These are phyloP conservation scores for Ambrosia trifida DNA, from an alignment of 129 eudicot species.

Conservation along the genomic window DNA sequence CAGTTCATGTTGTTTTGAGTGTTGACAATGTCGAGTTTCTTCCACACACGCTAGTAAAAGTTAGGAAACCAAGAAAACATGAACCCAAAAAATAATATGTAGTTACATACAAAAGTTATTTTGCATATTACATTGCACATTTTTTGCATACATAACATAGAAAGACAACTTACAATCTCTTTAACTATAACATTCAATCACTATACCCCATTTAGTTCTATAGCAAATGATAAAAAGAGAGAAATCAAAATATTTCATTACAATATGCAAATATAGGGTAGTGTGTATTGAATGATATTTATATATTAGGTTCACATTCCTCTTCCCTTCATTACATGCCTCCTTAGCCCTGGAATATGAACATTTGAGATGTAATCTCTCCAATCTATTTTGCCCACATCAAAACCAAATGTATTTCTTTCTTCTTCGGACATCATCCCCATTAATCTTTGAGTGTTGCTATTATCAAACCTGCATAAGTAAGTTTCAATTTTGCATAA, in stretches of 20 bases:
- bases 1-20: not conserved
- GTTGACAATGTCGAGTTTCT: not conserved
- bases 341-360: constrained; percentile 94
- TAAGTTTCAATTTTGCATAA: not conserved
- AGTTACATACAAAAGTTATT: constrained; percentile 3
- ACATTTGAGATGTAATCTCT: constrained; percentile 84
- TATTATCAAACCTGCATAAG: constrained; percentile 76
- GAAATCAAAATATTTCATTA: constrained; percentile 28
- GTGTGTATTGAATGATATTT: constrained; percentile 14
- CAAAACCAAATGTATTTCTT: constrained; percentile 66
- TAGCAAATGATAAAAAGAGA: constrained; percentile 30
- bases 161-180: constrained; percentile 8
- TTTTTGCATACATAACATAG: not conserved
- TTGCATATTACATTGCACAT: constrained; percentile 5
- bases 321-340: constrained; percentile 98
- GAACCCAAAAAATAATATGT: not conserved
- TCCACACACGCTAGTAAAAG: not conserved
- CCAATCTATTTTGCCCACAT: constrained; percentile 90
- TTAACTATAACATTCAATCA: constrained; percentile 5
- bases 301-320: constrained; percentile 43
- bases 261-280: constrained; percentile 31
- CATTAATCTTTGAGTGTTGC: constrained; percentile 71
- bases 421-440: constrained; percentile 89
- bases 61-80: not conserved
- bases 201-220: too few species aligned